phyloP scores from a whole-genome alignment of 192 early-diverging fungal species.

The Martensiomyces pterosporus region DNA sequence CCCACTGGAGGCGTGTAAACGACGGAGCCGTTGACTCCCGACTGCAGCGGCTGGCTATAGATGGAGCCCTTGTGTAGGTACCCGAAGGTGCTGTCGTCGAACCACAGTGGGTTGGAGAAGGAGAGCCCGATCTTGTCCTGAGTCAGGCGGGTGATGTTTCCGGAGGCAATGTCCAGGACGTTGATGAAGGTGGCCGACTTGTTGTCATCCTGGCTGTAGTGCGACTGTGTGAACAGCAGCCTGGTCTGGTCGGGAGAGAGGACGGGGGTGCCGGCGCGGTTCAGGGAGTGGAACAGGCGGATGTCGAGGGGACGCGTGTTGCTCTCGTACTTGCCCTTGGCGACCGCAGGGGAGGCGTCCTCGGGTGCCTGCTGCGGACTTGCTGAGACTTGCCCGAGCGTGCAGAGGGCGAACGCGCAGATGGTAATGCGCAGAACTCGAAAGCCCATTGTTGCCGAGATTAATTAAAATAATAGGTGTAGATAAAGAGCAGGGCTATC shows the following conservation, averaged over 20 bases:
- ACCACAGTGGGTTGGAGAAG: slow-evolving; percentile 27
- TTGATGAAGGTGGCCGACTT: slow-evolving; percentile 15
- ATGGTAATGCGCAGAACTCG: no score
- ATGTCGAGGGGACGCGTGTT: slow-evolving; percentile 28
- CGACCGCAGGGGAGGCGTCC: no score
- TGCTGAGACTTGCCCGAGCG: no score
- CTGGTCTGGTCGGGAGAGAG: slow-evolving; percentile 30
- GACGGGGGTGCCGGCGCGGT: slow-evolving; percentile 8
- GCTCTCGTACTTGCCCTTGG: slow-evolving; percentile 4
- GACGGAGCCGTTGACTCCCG: slow-evolving; percentile 4
- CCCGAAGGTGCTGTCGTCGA: slow-evolving; percentile 20
- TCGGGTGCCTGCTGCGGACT: no score
- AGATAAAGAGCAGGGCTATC: no score
- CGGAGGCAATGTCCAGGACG: slow-evolving; percentile 14
- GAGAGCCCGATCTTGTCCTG: slow-evolving; percentile 5
- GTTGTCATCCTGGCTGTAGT: slow-evolving; percentile 29
- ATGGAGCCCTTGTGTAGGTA: slow-evolving; percentile 21
- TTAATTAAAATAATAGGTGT: no score
- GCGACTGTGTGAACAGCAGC: slow-evolving; percentile 13
- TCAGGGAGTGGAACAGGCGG: slow-evolving; percentile 20
- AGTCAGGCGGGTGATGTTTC: slow-evolving; percentile 7
- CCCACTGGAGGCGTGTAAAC: slow-evolving; percentile 10
- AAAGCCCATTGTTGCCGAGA: no score
- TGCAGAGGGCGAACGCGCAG: no score
- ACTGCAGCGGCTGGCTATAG: slow-evolving; percentile 4